Base-by-base conservation (phyloP, 257 asterid species). In the Solanum piurae region DNA sequence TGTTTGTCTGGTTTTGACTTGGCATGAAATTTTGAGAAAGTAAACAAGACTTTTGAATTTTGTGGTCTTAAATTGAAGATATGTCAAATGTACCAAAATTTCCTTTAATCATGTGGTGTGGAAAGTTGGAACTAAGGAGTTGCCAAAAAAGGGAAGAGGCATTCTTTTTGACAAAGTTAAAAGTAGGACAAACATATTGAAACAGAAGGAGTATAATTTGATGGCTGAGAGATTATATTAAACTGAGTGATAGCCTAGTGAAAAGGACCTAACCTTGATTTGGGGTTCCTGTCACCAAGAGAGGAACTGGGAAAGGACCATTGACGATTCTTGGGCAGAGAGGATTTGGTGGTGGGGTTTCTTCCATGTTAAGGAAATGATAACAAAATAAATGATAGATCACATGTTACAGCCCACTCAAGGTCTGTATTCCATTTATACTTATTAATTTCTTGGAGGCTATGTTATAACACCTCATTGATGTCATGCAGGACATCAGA, bases 401-500 rank as follows among this genome's bases (percentile, higher is more conserved):
- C 42, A 80, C 60, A 29, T 46, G 69, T 29, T 79, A 79, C 38
- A 31, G 85, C 42, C 60, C 69, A 80, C 68, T 80, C 21, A 77
- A 79, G 66, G 66, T 79, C 44, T 82, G 69, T 31, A 49, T 82
- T 82, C 69, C 29, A 82, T 82, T 82, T 82, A 18, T 49, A 49
- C 31, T 31, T 9, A 27, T 29, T 44, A 27, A 79, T 79, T 27
- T 29, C 31, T 27, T 49, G 31, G 69, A 82, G 20, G 86, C 86
- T 82, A 29, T 31, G 37, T 11, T 3, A 49, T 82, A 82, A 82
- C 86, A 29, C 20, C 31, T 77, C 86, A 68, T 88, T 88, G 71
- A 73, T 71, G 88, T 89, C 83, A 68, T 92, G 94, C 95, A 97
- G 99, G 95, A 97, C 98, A 72, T 97, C 99, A 86, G 99, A 97